phyloP scores from a whole-genome alignment of 495 filamentous ascomycete species.

The Lophiotrema nucula region DNA sequence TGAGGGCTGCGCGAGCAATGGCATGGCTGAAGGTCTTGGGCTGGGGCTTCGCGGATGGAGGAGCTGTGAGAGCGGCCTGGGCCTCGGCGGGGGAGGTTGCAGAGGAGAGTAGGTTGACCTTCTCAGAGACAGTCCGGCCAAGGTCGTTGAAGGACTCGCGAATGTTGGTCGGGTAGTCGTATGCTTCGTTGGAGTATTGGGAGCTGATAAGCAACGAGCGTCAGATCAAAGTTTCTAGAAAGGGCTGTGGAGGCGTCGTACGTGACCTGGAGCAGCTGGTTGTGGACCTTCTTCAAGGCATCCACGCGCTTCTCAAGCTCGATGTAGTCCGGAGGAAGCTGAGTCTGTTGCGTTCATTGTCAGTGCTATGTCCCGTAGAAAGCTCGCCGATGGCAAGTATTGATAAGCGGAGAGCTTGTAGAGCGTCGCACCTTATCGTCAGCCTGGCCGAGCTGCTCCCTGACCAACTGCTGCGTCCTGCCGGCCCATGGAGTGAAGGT shows the following conservation, averaged over 20 bases:
- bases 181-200: conserved; percentile 93
- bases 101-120: conserved; percentile 82
- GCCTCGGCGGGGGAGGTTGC: conserved; percentile 87
- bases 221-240: background rate
- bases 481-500: conserved; percentile 87
- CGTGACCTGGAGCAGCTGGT: conserved; percentile 96
- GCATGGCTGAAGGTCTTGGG: conserved; percentile 98
- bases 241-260: conserved; percentile 48
- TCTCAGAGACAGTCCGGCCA: conserved; percentile 91
- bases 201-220: conserved; percentile 56
- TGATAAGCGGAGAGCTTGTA: background rate
- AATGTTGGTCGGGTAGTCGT: conserved; percentile 99
- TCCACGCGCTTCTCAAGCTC: conserved; percentile 99
- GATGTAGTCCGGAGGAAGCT: conserved; percentile 95
- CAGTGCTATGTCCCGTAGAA: conserved; percentile 2
- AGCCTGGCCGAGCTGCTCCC: conserved; percentile 91
- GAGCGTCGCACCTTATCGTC: conserved; percentile 76
- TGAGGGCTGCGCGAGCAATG: conserved; percentile 83
- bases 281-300: conserved; percentile 93
- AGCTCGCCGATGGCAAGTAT: background rate
- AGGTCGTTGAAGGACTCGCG: conserved; percentile 97
- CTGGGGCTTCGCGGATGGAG: conserved; percentile 88
- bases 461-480: conserved; percentile 93
- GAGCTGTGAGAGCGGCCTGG: conserved; percentile 87
- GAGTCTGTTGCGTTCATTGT: conserved; percentile 59